phyloP scores from a whole-genome alignment of 805 yeast genomes.

The Cephaloascus albidus region DNA sequence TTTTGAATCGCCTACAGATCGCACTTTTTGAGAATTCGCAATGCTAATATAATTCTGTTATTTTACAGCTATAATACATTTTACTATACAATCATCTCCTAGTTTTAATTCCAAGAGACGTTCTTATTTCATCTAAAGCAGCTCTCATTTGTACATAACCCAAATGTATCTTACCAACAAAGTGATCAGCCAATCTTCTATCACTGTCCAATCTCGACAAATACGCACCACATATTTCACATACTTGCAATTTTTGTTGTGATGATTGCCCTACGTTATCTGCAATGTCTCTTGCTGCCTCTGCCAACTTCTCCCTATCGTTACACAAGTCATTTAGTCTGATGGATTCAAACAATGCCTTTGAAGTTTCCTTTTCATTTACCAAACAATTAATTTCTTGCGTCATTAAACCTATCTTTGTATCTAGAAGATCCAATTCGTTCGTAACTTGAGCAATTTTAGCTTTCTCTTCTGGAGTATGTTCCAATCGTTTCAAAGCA shows the following conservation, averaged over 20 bases:
- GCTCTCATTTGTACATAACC: slow-evolving; percentile 73
- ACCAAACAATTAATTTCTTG: slow-evolving; percentile 55
- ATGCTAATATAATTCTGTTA: too few relatives aligned
- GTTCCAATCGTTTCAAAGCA: slow-evolving; percentile 58
- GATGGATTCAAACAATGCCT: slow-evolving; percentile 39
- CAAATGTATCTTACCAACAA: slow-evolving; percentile 77
- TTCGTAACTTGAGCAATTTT: slow-evolving; percentile 44
- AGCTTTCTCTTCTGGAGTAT: slow-evolving; percentile 65
- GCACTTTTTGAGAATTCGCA: too few relatives aligned
- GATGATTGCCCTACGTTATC: slow-evolving; percentile 79
- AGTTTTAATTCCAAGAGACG: slow-evolving; percentile 7
- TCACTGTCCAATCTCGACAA: slow-evolving; percentile 81
- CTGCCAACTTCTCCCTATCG: slow-evolving; percentile 43
- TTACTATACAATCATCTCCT: background rate
- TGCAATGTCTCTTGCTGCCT: slow-evolving; percentile 46
- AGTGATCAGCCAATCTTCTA: slow-evolving; percentile 82
- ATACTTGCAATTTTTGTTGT: slow-evolving; percentile 85
- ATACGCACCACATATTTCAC: slow-evolving; percentile 85
- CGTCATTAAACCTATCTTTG: slow-evolving; percentile 53
- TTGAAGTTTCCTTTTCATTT: slow-evolving; percentile 37
- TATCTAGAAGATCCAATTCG: slow-evolving; percentile 53
- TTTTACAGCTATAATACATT: too few relatives aligned
- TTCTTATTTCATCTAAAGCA: slow-evolving; percentile 31
- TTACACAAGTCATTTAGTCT: slow-evolving; percentile 33
- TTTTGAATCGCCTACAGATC: too few relatives aligned